These are phyloP conservation scores for Cyclotella distinguenda DNA, from an alignment of 108 stramenopile species.

Conservation along the genomic window DNA sequence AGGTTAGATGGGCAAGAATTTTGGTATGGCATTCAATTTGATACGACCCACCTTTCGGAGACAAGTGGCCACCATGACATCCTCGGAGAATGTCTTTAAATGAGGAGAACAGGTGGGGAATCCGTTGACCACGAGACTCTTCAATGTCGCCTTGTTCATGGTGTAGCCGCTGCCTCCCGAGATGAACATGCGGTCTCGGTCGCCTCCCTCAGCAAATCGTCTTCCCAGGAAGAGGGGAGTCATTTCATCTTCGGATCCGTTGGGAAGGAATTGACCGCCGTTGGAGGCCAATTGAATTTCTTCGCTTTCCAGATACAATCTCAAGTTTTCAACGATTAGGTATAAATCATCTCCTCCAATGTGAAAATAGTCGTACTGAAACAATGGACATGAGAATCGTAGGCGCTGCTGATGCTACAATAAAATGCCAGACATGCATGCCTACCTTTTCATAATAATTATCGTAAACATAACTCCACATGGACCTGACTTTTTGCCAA, in stretches of 20 bases:
- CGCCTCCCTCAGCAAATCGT: slow-evolving; percentile 74
- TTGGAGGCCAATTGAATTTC: slow-evolving; percentile 81
- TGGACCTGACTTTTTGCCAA: slow-evolving; percentile 95
- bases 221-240: slow-evolving; percentile 88
- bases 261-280: slow-evolving; percentile 75
- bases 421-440: background rate
- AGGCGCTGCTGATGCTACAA: background rate
- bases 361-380: slow-evolving; percentile 65
- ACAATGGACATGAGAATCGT: background rate
- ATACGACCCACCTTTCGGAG: slow-evolving; percentile 42
- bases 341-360: slow-evolving; percentile 92
- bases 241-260: slow-evolving; percentile 70
- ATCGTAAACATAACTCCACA: slow-evolving; percentile 95
- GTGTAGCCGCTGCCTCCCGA: slow-evolving; percentile 95
- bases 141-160: slow-evolving; percentile 90
- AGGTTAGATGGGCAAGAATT: too few relatives aligned
- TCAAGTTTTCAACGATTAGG: slow-evolving; percentile 89
- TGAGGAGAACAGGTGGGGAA: slow-evolving; percentile 80
- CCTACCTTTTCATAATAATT: slow-evolving; percentile 84
- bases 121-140: slow-evolving; percentile 68
- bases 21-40: background rate
- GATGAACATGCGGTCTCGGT: slow-evolving; percentile 85
- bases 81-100: slow-evolving; percentile 84
- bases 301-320: slow-evolving; percentile 82
- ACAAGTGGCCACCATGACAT: slow-evolving; percentile 85